Evolutionary conservation across 176 grass and related monocot species (phyloP), one percentile per base, ranked within the genome.

Genomic region (Melocanna baccifera): DNA sequence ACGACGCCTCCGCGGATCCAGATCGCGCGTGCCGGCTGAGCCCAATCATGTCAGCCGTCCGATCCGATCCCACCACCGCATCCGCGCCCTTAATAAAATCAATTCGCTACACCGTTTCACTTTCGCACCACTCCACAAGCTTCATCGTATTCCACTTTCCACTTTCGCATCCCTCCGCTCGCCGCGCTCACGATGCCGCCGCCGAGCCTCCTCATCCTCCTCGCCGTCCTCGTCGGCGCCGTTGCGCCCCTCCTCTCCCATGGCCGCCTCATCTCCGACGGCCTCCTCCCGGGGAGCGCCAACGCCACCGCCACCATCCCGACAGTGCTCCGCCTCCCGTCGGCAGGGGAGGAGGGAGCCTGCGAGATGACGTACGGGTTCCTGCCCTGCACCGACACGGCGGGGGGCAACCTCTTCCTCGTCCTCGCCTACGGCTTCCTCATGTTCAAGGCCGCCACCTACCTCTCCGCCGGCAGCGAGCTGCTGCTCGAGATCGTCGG

Each of bases 331-430:
- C 89, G 87, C 23, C 82, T 83, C 6, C 87, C 87, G 39, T 75
- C 84, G 41, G 68, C 25, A 9, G 64, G 0, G 65, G 71, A 3
- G 64, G 62, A 6, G 30, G 84, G 45, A 7, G 46, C 28, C 28
- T 98, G 96, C 80, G 91, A 98, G 77, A 90, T 87, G 84, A 89
- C 96, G 73, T 98, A 98, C 56, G 96, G 96, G 46, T 93, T 95
- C 77, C 73, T 98, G 23, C 96, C 96, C 12, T 98, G 93, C 76
- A 95, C 96, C 10, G 52, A 26, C 4, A 95, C 93, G 14, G 87
- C 62, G 9, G 6, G 69, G 4, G 96, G 96, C 0, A 98, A 98
- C 87, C 64, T 98, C 32, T 94, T 98, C 83, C 85, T 98, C 30
- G 80, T 81, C 37, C 20, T 95, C 1, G 81, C 86, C 22, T 98